These are phyloP conservation scores for Guadua angustifolia DNA, from an alignment of 176 grass and related monocot species.

Conservation along the genomic window DNA sequence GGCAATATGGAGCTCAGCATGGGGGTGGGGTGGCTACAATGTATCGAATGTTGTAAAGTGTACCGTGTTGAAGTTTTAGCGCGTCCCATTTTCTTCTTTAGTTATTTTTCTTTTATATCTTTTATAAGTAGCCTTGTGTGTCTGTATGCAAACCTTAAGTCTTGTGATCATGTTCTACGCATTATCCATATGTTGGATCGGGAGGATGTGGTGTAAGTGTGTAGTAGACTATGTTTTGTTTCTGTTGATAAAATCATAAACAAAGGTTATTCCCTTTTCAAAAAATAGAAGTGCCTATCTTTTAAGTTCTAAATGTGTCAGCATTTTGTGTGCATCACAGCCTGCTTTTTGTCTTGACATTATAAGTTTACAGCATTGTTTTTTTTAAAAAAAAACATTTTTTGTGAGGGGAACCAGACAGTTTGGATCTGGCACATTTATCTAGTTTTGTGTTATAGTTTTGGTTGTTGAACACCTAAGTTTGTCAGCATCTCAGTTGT, in stretches of 20 bases:
- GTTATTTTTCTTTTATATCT: not conserved
- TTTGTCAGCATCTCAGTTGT: not conserved
- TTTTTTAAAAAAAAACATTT: not conserved
- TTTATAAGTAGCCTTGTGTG: not conserved
- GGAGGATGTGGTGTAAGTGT: not conserved
- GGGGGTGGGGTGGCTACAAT: not conserved
- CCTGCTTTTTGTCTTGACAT: not conserved
- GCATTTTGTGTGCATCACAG: not conserved
- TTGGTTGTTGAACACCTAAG: not conserved
- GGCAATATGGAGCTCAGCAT: constrained; percentile 14
- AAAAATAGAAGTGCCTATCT: not conserved
- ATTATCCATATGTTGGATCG: not conserved
- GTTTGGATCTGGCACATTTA: not conserved
- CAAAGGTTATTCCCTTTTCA: not conserved
- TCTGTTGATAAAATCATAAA: not conserved
- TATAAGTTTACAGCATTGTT: not conserved
- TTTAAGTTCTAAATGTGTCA: constrained; percentile 1
- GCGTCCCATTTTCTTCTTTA: not conserved
- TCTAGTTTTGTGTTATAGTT: not conserved
- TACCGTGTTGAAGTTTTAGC: not conserved
- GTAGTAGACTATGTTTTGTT: not conserved
- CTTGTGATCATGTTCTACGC: not conserved
- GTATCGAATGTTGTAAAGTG: not conserved
- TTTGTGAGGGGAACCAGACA: not conserved
- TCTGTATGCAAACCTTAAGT: not conserved